Percentiles rank a stretch among this genome's conserved stretches.
phyloP scores from a whole-genome alignment of 1,284 basidiomycete genomes.

The Leccinum cinnamomeum region DNA sequence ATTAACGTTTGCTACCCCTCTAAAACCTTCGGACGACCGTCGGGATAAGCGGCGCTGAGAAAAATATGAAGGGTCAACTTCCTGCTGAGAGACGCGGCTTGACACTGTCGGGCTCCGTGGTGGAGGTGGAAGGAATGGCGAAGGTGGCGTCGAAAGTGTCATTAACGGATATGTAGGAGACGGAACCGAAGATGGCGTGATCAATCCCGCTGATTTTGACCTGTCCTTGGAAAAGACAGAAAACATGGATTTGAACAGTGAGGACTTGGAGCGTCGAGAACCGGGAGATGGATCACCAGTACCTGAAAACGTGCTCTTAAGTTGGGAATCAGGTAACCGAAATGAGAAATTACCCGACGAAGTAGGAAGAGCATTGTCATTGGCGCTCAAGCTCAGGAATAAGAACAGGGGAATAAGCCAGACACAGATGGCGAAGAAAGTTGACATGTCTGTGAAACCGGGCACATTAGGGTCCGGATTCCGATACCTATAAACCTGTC shows the following conservation, averaged over 20 bases:
- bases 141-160: slow-evolving; percentile 22
- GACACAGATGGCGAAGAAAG: slow-evolving; percentile 90
- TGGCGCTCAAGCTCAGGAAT: slow-evolving; percentile 91
- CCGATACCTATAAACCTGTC: slow-evolving; percentile 45
- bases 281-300: slow-evolving; percentile 39
- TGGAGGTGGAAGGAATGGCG: slow-evolving; percentile 26
- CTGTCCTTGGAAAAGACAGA: slow-evolving; percentile 42
- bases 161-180: slow-evolving; percentile 25
- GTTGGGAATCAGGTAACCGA: slow-evolving; percentile 3
- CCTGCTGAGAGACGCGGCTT: slow-evolving; percentile 2
- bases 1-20: slow-evolving; percentile 5
- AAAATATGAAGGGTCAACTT: slow-evolving; percentile 8
- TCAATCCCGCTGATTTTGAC: slow-evolving; percentile 54
- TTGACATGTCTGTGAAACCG: slow-evolving; percentile 87
- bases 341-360: slow-evolving; percentile 39
- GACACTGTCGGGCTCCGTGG: slow-evolving; percentile 26
- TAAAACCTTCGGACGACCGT: slow-evolving; percentile 15
- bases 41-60: slow-evolving; percentile 14
- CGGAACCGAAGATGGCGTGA: slow-evolving; percentile 45
- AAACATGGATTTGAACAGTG: slow-evolving; percentile 67
- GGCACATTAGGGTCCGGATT: slow-evolving; percentile 42
- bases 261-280: slow-evolving; percentile 43
- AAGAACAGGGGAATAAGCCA: slow-evolving; percentile 91
- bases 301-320: slow-evolving; percentile 25
- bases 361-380: slow-evolving; percentile 87